A percentile compares a stretch with the other conserved stretches of the same genome.
phyloP scores from a whole-genome alignment of 1,284 basidiomycete species.

The Austroboletus olivaceoglutinosus region DNA sequence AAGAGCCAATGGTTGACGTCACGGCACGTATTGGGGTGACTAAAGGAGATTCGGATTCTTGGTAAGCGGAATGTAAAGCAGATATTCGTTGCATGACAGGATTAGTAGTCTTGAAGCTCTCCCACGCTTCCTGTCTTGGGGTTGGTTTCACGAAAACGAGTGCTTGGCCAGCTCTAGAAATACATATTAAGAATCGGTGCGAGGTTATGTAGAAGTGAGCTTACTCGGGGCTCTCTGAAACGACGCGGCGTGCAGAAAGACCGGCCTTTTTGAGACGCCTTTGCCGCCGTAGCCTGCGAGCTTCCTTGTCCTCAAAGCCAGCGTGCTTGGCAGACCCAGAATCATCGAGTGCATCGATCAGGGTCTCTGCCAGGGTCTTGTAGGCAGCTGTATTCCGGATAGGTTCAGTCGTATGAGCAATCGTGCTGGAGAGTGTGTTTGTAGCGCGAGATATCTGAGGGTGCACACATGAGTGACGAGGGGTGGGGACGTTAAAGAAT shows the following conservation, averaged over 20 bases:
- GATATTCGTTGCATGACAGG: conserved; percentile 64
- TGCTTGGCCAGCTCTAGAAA: conserved; percentile 74
- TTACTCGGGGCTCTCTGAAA: conserved; percentile 77
- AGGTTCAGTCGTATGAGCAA: conserved; percentile 84
- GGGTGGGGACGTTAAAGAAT: neutral
- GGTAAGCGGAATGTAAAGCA: conserved; percentile 70
- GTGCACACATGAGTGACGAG: neutral
- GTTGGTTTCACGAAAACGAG: conserved; percentile 83
- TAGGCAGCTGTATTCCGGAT: conserved; percentile 95
- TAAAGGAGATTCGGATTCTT: conserved; percentile 93
- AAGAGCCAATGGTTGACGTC: conserved; percentile 81
- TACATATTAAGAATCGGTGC: neutral
- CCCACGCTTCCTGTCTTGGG: conserved; percentile 74
- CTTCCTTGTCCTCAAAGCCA: conserved; percentile 92
- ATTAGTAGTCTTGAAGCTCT: conserved; percentile 70
- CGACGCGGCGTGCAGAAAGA: conserved; percentile 55
- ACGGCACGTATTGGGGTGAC: conserved; percentile 80
- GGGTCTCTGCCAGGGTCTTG: conserved; percentile 85
- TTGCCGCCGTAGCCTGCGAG: conserved; percentile 72
- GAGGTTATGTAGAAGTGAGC: conserved; percentile 33
- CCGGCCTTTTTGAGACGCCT: conserved; percentile 81
- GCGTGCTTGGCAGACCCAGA: conserved; percentile 89
- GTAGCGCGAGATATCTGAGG: conserved; percentile 75
- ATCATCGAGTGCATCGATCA: conserved; percentile 93
- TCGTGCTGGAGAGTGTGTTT: conserved; percentile 73